Percentiles rank a stretch among this genome's conserved stretches.
Conservation (phyloP, 768 basidiomycete species). For the Pluteus cervinus region DNA sequence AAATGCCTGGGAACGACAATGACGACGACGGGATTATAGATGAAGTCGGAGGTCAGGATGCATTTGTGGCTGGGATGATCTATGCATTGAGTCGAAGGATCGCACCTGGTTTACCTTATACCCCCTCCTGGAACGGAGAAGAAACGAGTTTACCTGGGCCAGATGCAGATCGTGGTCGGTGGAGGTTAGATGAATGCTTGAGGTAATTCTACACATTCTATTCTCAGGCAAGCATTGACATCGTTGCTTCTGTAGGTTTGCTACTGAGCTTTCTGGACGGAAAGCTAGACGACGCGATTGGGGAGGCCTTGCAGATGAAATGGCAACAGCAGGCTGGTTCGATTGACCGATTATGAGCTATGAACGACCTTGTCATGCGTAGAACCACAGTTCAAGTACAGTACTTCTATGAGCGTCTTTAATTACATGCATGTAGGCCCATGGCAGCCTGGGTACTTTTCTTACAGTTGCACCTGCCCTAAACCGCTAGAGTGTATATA, state of each 20-base stretch:
- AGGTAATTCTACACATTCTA: conserved; percentile 35
- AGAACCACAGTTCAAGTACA: too few species aligned
- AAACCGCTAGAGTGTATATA: too few species aligned
- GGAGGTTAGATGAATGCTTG: conserved; percentile 80
- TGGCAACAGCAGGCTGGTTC: conserved; percentile 74
- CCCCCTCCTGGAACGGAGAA: conserved; percentile 43
- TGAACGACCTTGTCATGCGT: too few species aligned
- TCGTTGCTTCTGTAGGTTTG: conserved; percentile 47
- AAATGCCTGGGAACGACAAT: conserved; percentile 36
- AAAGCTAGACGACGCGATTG: conserved; percentile 60
- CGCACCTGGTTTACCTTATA: conserved; percentile 73
- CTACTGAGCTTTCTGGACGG: conserved; percentile 75
- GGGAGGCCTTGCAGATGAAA: conserved; percentile 68
- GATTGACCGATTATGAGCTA: too few species aligned
- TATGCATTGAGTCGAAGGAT: conserved; percentile 69
- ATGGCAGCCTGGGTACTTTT: too few species aligned
- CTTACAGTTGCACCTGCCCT: too few species aligned
- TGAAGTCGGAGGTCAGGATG: conserved; percentile 75
- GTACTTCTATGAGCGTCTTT: too few species aligned
- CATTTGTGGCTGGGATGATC: conserved; percentile 86
- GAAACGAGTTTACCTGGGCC: conserved; percentile 18
- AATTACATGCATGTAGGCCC: too few species aligned
- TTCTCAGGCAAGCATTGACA: background rate
- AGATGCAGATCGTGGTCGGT: conserved; percentile 47
- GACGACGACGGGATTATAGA: conserved; percentile 46